These are phyloP conservation scores for Carex myosuroides DNA, from an alignment of 176 grass and related monocot genomes.

Conservation along the genomic window DNA sequence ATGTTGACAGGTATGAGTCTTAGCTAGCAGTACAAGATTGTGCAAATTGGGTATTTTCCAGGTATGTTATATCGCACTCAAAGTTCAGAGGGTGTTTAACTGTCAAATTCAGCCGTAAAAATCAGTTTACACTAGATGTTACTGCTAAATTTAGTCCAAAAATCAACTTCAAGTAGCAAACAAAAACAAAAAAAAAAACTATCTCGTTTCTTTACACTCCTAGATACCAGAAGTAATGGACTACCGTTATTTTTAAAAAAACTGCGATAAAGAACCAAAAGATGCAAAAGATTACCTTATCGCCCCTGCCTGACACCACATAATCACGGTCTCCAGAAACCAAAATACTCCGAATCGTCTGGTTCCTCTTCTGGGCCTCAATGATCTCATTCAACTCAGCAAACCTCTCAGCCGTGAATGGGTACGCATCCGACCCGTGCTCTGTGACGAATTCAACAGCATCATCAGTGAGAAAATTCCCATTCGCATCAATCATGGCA, in stretches of 20 bases:
- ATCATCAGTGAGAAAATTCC: constrained; percentile 42
- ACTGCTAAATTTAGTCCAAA: not conserved
- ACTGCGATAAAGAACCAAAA: not conserved
- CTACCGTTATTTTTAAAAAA: not conserved
- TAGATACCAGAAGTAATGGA: not conserved
- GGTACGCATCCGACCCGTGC: constrained; percentile 50
- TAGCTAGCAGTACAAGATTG: not conserved
- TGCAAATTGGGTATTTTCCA: not conserved
- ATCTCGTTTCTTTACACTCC: not conserved
- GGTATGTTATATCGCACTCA: not conserved
- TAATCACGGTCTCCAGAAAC: constrained; percentile 38
- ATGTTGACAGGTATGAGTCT: not conserved
- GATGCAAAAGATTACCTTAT: constrained; percentile 44
- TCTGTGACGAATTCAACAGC: constrained; percentile 34
- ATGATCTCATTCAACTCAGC: constrained; percentile 48
- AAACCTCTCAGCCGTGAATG: constrained; percentile 57
- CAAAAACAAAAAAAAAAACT: not conserved
- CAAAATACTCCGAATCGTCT: constrained; percentile 58
- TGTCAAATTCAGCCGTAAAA: not conserved
- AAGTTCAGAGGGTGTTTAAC: not conserved
- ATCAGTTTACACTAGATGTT: not conserved
- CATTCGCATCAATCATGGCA: constrained; percentile 45
- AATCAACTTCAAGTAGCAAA: not conserved
- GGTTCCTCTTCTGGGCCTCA: constrained; percentile 48
- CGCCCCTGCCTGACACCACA: constrained; percentile 45